Evolutionary conservation across 2,329 filamentous ascomycete genomes (phyloP), one percentile per base, ranked within the genome.

Genomic region (Xylaria sp.): DNA sequence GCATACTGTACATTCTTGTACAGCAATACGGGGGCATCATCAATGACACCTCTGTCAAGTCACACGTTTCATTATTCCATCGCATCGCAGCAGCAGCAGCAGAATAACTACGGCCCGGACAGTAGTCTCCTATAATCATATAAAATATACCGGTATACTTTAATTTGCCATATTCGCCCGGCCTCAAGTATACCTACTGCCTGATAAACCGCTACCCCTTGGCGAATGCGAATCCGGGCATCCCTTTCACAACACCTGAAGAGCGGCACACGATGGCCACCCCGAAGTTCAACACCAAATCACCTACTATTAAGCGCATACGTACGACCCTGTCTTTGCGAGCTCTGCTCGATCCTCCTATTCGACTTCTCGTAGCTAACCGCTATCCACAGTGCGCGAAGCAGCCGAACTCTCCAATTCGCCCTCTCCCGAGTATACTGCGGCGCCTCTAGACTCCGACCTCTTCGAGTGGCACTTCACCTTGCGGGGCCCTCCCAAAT

Each of bases 391-490:
- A 93, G 91, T 97, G 77, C 93, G 93, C 81, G 96, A 98, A 89
- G 94, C 95, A 66, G 87, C 91, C 67, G 96, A 98, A 79, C 88
- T 99, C 64, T 90, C 93, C 68, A 86, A 85, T 66, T 87, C 91
- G 43, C 93, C 95, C 4, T 96, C 93, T 2, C 85, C 92, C 62
- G 93, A 97, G 82, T 97, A 95, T 81, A 89, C 91, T 73, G 96
- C 95, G 46, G 85, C 90, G 4, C 96, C 96, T 0, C 88, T 95
- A 70, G 95, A 98, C 78, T 85, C 89, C 36, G 94, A 98, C 81
- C 90, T 99, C 62, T 97, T 97, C 82, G 94, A 98, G 81, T 99
- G 96, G 96, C 96, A 99, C 83, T 99, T 98, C 82, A 99, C 96
- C 0, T 86, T 99, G n/a, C 89, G 91, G 60, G 96, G 96, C 0